Conservation (phyloP, 805 yeast genomes). For the Starmerella scarabaei region DNA sequence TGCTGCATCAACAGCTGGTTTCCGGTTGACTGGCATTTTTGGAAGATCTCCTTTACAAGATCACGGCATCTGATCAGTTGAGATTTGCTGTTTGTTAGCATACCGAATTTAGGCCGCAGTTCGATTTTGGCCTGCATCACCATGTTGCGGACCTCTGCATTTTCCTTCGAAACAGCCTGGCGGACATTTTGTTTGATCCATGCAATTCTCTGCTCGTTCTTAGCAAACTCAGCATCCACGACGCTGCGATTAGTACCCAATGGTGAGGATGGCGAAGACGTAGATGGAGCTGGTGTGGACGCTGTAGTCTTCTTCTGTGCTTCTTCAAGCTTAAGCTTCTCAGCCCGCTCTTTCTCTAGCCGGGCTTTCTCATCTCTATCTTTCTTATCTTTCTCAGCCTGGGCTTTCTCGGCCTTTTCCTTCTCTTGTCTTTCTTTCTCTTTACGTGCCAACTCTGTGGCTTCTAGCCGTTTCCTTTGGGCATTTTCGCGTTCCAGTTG, state of each 20-base stretch:
- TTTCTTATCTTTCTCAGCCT: not conserved
- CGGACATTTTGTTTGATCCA: constrained; percentile 51
- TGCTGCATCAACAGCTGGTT: constrained; percentile 47
- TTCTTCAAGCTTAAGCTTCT: constrained; percentile 11
- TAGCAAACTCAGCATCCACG: constrained; percentile 22
- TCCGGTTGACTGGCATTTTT: constrained; percentile 33
- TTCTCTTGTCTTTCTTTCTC: constrained; percentile 22
- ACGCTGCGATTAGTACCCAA: constrained; percentile 22
- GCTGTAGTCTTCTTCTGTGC: not conserved
- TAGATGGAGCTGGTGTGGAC: too few species aligned
- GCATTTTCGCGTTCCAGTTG: constrained; percentile 20
- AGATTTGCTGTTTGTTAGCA: constrained; percentile 55
- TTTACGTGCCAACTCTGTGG: constrained; percentile 4
- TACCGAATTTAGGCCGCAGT: constrained; percentile 84
- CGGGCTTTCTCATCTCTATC: not conserved
- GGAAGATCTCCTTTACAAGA: constrained; percentile 41
- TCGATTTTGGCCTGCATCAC: constrained; percentile 53
- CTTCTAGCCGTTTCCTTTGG: constrained; percentile 3
- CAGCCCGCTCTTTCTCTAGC: not conserved
- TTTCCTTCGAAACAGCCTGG: constrained; percentile 40
- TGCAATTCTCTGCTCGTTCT: constrained; percentile 25
- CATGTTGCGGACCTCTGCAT: constrained; percentile 37
- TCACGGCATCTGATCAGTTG: constrained; percentile 38
- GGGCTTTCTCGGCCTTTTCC: constrained; percentile 16
- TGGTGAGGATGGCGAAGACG: too few species aligned